Evolutionary conservation across 441 rosid species (phyloP), one percentile per base, ranked within the genome.

Genomic region (Biscutella laevigata): DNA sequence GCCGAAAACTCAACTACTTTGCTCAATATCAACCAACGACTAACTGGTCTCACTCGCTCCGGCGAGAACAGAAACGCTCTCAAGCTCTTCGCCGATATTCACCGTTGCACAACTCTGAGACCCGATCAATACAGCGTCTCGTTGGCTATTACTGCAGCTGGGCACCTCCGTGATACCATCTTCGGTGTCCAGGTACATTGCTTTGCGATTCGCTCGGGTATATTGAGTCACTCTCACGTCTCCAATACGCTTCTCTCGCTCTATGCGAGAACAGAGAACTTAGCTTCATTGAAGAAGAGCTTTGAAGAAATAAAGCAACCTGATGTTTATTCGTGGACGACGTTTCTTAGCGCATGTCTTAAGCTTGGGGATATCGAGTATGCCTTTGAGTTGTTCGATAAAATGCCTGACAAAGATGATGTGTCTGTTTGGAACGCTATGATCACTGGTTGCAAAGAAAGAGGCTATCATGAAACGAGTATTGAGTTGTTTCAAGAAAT

Each of bases 121-220:
- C 88, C 83, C 7, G 94, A 87, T 62, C 67, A 78, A 15, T 82
- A 82, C 74, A 74, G 80, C 2, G 78, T 87, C 61, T 82, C 94
- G 21, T 64, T 74, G 21, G 41, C 82, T 48, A 65, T 80, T 65
- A 67, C 74, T 20, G 90, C 90, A 5, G 74, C 77, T 54, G 78
- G 83, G 66, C 68, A 74, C 43, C 64, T 77, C 64, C 71, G 77
- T 52, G 48, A 66, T 57, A n/a, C 66, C 30, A 7, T 21, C 17
- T 73, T 68, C 15, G 94, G 90, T 21, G 37, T 30, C 45, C 77
- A 84, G 47, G 71, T 87, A 33, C 90, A 87, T 48, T 68, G 78
- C 36, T 63, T 68, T 51, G 74, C 90, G 44, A 57, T 75, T 49
- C 79, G 76, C 40, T 49, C 83, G 0, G 84, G 90, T 62, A 46